phyloP scores from a whole-genome alignment of 129 eudicot genomes.

The Ambrosia trifida region DNA sequence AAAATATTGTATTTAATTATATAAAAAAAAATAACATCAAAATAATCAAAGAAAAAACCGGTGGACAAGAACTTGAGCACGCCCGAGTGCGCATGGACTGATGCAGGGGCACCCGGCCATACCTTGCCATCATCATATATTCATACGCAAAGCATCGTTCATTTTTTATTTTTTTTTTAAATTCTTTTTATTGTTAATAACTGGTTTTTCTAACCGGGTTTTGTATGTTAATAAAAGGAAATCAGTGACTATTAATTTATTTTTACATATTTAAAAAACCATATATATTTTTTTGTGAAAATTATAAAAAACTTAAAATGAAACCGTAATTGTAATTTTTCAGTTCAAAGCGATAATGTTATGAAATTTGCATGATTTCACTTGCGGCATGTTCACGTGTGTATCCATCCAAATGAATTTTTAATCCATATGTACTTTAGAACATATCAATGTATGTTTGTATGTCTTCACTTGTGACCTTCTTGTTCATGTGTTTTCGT shows the following conservation, averaged over 20 bases:
- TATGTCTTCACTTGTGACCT: too few relatives aligned
- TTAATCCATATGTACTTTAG: background rate
- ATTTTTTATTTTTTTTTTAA: background rate
- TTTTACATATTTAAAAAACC: too few relatives aligned
- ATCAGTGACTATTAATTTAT: too few relatives aligned
- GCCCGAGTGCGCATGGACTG: background rate
- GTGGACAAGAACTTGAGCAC: background rate
- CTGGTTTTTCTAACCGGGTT: too few relatives aligned
- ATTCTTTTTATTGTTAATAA: too few relatives aligned
- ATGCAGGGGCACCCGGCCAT: background rate
- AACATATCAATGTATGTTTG: too few relatives aligned
- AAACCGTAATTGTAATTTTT: background rate
- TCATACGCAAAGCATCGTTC: background rate
- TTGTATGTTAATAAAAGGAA: too few relatives aligned
- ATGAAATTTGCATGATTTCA: background rate
- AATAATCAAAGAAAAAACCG: background rate
- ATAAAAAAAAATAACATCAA: background rate
- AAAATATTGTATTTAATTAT: background rate
- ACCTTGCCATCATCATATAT: background rate
- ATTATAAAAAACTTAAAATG: too few relatives aligned
- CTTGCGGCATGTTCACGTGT: background rate
- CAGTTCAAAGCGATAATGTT: background rate
- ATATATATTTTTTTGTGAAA: too few relatives aligned
- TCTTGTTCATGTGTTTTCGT: too few relatives aligned
- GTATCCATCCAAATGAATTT: background rate